phyloP scores from a whole-genome alignment of 768 basidiomycete species.

The Candolleomyces efflorescens region DNA sequence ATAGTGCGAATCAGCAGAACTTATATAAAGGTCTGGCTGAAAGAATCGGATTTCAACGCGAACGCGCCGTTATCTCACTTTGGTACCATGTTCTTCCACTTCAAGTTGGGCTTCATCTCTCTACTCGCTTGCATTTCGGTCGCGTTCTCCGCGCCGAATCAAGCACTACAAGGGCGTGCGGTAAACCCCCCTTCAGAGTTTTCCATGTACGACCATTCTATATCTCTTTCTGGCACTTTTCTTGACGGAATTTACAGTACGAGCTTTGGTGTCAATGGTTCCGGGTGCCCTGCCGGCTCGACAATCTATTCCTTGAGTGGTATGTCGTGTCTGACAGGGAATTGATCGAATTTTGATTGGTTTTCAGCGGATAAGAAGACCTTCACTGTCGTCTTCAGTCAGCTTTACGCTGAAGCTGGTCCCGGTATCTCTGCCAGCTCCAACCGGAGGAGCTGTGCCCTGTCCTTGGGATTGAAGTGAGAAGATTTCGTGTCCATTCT shows the following conservation, averaged over 20 bases:
- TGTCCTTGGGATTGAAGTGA: constrained; percentile 11
- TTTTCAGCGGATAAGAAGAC: neutral
- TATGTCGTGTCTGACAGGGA: neutral
- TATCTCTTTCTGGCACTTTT: neutral
- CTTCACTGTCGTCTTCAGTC: constrained; percentile 5
- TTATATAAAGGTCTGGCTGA: too few species aligned
- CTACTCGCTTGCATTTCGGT: too few species aligned
- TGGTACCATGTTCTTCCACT: too few species aligned
- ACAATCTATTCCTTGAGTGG: constrained; percentile 11
- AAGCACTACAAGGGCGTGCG: neutral
- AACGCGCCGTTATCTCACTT: too few species aligned
- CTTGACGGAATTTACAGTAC: constrained; percentile 6
- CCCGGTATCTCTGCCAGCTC: constrained; percentile 4
- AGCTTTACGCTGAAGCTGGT: constrained; percentile 7
- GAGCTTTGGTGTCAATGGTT: constrained; percentile 15
- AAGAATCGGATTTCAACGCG: too few species aligned
- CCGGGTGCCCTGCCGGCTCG: constrained; percentile 15
- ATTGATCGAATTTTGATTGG: neutral
- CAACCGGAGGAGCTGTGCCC: constrained; percentile 6
- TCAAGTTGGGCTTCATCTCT: too few species aligned
- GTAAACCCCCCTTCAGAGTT: constrained; percentile 6
- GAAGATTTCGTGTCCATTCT: neutral
- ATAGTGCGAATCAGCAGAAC: too few species aligned
- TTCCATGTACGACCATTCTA: constrained; percentile 1
- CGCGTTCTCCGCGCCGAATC: too few species aligned